Base-by-base conservation (phyloP, 257 asterid species). In the Solanum pinnatisectum region DNA sequence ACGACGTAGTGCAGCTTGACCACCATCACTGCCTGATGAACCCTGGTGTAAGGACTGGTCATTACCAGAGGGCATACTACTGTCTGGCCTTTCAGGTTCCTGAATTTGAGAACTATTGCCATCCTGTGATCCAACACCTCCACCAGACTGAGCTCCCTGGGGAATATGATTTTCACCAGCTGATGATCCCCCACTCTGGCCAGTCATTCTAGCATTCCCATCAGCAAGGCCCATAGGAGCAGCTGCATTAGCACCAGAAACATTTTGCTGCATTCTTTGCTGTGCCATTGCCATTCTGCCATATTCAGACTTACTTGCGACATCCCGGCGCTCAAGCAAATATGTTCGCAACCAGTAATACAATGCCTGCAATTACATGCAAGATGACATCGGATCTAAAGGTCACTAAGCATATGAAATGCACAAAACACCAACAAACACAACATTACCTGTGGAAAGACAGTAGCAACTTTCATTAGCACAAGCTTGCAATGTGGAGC, bases 301-400 rank as follows among this genome's bases (percentile, higher is more conserved):
- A 84, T 91, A 94, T 90, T 97, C 99, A 88, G 99, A 95, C 91
- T 96, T 97, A 91, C 93, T 96, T 40, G 99, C 99, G 79, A 96
- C 98, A 91, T 97, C 99, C 71, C 99, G 98, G 63, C 99, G 98
- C 87, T 97, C 99, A 22, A 97, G 99, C 87, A 97, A 92, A 90
- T 97, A 97, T 5, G 99, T 97, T 79, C 99, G 98, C 70, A 97
- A 95, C 99, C 99, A 97, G 93, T 97, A 97, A 92, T 97, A 97
- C 90, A 97, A 87, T 59, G 99, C 99, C 99, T 97, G 89, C 84
- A 89, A 87, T 87, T 88, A 85, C 32, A 49, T 85, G 86, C 65
- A 56, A 52, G 89, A 88, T 32, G 81, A 60, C 84, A 88, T 90
- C 84, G 89, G 84, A 84, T 84, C 83, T 37, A 68, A 46, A 32